These are phyloP conservation scores for Kazachstania bromeliacearum DNA, from an alignment of 805 yeast species.

Conservation along the genomic window DNA sequence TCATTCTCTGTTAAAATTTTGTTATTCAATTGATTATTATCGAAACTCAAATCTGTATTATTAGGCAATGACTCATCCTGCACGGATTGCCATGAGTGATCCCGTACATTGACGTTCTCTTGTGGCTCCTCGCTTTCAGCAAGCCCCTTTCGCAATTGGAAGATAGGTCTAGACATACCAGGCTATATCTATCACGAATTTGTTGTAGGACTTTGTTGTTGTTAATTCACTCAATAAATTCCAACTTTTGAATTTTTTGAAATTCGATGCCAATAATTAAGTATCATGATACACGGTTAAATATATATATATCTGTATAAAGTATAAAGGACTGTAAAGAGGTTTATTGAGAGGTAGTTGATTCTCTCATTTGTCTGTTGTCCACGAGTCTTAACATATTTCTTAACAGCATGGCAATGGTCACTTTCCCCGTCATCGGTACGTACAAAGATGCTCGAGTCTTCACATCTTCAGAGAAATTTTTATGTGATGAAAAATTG, in stretches of 20 bases:
- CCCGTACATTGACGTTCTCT: too few relatives aligned
- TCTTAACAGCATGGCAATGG: conserved; percentile 88
- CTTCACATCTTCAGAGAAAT: conserved; percentile 77
- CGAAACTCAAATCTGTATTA: too few relatives aligned
- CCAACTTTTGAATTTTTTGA: too few relatives aligned
- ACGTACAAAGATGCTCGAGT: conserved; percentile 83
- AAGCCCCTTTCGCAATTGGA: conserved; percentile 27
- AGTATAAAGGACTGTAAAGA: not conserved
- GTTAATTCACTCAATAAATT: too few relatives aligned
- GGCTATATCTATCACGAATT: too few relatives aligned
- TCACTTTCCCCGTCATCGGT: conserved; percentile 93
- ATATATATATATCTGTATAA: not conserved
- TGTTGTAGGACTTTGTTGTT: too few relatives aligned
- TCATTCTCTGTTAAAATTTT: conserved; percentile 25
- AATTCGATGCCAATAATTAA: too few relatives aligned
- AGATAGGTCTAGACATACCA: too few relatives aligned
- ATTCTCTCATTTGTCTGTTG: conserved; percentile 46
- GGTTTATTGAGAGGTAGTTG: too few relatives aligned
- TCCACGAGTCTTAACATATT: conserved; percentile 75
- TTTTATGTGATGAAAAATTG: conserved; percentile 82
- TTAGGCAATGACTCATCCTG: too few relatives aligned
- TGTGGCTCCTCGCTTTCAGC: too few relatives aligned
- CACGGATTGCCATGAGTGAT: too few relatives aligned
- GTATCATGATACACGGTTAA: not conserved
- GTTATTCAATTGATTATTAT: not conserved